phyloP scores from a whole-genome alignment of 2,329 filamentous ascomycete species.

The Aureobasidium uvarum region DNA sequence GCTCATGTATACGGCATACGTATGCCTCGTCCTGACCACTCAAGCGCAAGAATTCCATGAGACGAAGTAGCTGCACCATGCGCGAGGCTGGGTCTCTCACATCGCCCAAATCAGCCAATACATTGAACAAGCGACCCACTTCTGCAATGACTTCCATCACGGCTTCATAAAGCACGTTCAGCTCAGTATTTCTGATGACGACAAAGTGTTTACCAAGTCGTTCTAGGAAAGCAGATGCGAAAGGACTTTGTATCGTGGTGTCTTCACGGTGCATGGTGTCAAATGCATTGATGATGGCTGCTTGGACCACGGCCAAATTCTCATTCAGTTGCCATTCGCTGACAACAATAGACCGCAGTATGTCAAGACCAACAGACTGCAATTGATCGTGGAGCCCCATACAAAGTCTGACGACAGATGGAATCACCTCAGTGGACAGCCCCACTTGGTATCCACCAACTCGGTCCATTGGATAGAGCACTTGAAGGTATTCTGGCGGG shows the following conservation, averaged over 20 bases:
- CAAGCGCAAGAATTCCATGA: constrained; percentile 96
- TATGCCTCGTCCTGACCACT: constrained; percentile 98
- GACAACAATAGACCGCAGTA: constrained; percentile 96
- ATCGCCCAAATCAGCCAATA: constrained; percentile 80
- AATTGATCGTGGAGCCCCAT: constrained; percentile 92
- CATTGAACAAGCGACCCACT: constrained; percentile 84
- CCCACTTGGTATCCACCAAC: constrained; percentile 98
- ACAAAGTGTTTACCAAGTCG: constrained; percentile 82
- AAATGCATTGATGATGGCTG: constrained; percentile 92
- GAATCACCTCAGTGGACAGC: constrained; percentile 89
- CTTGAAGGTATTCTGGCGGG: constrained; percentile 68
- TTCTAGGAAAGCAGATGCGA: constrained; percentile 60
- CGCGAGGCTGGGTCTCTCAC: constrained; percentile 65
- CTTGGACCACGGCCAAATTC: constrained; percentile 86
- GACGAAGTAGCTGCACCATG: constrained; percentile 80
- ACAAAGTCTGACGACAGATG: constrained; percentile 88
- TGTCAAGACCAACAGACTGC: constrained; percentile 83
- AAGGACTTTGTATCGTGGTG: not conserved
- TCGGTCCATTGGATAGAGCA: constrained; percentile 71
- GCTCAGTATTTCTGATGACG: constrained; percentile 61
- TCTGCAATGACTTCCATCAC: constrained; percentile 77
- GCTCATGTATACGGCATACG: constrained; percentile 90
- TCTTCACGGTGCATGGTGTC: constrained; percentile 77
- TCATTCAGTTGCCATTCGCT: constrained; percentile 97
- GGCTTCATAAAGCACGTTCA: constrained; percentile 72